Percentiles rank a stretch among this genome's conserved stretches.
Evolutionary conservation across 2,329 filamentous ascomycete genomes (phyloP).

Genomic region (Trichoderma koningiopsis): DNA sequence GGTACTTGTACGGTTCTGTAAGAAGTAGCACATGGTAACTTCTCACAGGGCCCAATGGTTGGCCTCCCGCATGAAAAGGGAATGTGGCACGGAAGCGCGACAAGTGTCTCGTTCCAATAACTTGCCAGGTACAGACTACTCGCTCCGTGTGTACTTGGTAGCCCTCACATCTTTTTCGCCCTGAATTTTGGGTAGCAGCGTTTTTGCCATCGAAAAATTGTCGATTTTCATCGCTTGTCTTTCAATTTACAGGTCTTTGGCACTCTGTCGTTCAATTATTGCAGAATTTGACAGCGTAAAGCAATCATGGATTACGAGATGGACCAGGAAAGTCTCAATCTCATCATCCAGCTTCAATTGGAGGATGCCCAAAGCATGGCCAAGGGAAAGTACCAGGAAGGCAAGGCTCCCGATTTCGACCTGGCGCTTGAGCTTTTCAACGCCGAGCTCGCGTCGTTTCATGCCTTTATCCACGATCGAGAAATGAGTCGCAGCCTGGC

Average conservation of each 20-base stretch:
- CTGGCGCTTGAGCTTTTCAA: conserved; percentile 26
- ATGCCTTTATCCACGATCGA: conserved; percentile 22
- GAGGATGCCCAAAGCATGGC: conserved; percentile 25
- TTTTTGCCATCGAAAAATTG: neutral
- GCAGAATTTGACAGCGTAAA: neutral
- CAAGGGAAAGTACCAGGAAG: conserved; percentile 27
- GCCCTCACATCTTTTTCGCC: neutral
- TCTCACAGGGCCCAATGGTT: neutral
- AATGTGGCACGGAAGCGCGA: neutral
- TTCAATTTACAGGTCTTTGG: neutral
- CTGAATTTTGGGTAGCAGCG: neutral
- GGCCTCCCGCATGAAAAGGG: conserved; percentile 16
- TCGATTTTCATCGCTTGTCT: neutral
- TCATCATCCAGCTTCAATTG: conserved; percentile 31
- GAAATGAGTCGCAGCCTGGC: conserved; percentile 29
- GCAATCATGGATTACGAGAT: neutral
- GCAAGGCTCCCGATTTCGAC: conserved; percentile 25
- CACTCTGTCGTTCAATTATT: neutral
- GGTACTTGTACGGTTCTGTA: neutral
- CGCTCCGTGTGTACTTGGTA: neutral
- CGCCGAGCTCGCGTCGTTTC: conserved; percentile 25
- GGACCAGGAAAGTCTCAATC: conserved; percentile 26
- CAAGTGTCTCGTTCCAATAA: neutral
- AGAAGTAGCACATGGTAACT: neutral
- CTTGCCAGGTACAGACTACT: conserved; percentile 7